A percentile compares a stretch with the other conserved stretches of the same genome.
Conservation (phyloP, 2,329 filamentous ascomycete genomes). For the Graphium sp. region DNA sequence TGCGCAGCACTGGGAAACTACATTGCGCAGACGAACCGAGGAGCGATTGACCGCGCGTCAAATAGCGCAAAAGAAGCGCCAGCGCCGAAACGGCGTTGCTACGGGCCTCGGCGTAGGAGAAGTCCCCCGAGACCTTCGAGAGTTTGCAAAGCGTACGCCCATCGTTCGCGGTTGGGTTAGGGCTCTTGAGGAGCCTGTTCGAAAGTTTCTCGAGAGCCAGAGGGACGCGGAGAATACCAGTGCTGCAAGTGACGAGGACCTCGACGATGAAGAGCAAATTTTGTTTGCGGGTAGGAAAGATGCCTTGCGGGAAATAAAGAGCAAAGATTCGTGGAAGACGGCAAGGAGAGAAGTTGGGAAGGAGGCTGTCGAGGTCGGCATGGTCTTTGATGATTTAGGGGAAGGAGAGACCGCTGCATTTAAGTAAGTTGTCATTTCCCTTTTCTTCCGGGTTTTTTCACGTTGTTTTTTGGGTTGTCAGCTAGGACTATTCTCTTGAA, state of each 20-base stretch:
- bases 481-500: no score
- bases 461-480: not conserved
- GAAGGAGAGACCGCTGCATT: slow-evolving; percentile 66
- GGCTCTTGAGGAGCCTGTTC: slow-evolving; percentile 69
- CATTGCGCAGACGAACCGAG: slow-evolving; percentile 29
- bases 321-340: slow-evolving; percentile 25
- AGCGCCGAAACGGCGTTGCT: slow-evolving; percentile 20
- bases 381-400: slow-evolving; percentile 68
- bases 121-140: slow-evolving; percentile 66
- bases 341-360: slow-evolving; percentile 34
- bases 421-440: slow-evolving; percentile 39
- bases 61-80: slow-evolving; percentile 27
- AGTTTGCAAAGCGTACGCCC: slow-evolving; percentile 63
- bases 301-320: slow-evolving; percentile 19
- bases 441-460: slow-evolving; percentile 1
- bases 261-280: slow-evolving; percentile 63
- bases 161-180: slow-evolving; percentile 68
- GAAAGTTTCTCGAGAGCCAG: slow-evolving; percentile 51
- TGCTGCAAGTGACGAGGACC: slow-evolving; percentile 5
- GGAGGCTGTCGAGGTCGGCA: slow-evolving; percentile 40
- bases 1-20: slow-evolving; percentile 64
- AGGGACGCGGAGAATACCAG: slow-evolving; percentile 10
- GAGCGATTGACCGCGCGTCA: slow-evolving; percentile 22
- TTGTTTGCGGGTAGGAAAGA: slow-evolving; percentile 68
- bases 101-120: slow-evolving; percentile 29